Conservation (phyloP, 371 early-diverging fungal species). For the Homolaphlyctis polyrhiza region DNA sequence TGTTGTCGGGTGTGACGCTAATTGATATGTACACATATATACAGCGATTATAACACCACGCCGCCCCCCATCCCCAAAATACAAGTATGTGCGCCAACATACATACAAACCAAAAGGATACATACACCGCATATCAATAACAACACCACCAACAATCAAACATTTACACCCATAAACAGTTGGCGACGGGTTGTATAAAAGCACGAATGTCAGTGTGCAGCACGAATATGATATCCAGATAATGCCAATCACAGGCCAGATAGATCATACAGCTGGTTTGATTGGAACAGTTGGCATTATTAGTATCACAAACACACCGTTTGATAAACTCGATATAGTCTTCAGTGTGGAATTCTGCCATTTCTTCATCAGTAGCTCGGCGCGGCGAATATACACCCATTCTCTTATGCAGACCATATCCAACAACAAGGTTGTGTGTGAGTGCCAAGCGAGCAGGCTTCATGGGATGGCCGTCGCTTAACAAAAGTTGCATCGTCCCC, state of each 20-base stretch:
- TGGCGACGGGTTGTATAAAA: no score
- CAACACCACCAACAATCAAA: no score
- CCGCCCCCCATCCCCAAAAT: no score
- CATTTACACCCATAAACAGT: no score
- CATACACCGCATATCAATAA: not conserved
- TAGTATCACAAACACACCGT: constrained; percentile 40
- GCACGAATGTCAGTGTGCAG: not conserved
- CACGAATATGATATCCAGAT: not conserved
- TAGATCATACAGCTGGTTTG: not conserved
- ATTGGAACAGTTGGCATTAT: not conserved
- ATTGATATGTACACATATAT: not conserved
- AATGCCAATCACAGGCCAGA: no score
- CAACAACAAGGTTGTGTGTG: constrained; percentile 95
- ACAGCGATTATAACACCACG: not conserved
- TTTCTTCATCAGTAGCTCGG: constrained; percentile 92
- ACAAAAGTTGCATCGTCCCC: not conserved
- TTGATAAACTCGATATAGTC: constrained; percentile 98
- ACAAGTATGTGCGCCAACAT: not conserved
- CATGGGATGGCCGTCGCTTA: constrained; percentile 94
- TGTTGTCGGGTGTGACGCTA: constrained; percentile 90
- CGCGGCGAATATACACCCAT: constrained; percentile 86
- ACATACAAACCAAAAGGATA: not conserved
- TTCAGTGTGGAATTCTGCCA: constrained; percentile 90
- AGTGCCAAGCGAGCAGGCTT: constrained; percentile 98
- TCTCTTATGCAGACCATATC: constrained; percentile 93